A percentile compares a stretch with the other conserved stretches of the same genome.
phyloP scores from a whole-genome alignment of 129 eudicot genomes.

The Heracleum sosnowskyi region DNA sequence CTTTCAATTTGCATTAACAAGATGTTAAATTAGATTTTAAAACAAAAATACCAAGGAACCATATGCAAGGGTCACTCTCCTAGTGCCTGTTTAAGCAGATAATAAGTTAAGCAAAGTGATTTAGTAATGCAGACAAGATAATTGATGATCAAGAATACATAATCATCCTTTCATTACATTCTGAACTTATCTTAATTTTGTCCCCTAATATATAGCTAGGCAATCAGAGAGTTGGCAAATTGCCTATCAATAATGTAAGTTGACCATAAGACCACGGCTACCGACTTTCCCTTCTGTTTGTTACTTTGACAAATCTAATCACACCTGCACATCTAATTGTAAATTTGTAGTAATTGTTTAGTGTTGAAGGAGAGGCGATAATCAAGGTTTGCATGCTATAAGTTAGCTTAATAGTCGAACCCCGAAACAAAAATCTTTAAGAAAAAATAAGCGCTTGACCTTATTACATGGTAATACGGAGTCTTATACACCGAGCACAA shows the following conservation, averaged over 20 bases:
- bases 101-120: conserved; percentile 1
- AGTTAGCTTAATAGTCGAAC: too few relatives aligned
- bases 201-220: background rate
- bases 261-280: background rate
- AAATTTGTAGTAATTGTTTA: background rate
- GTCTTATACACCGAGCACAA: background rate
- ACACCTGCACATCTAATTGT: background rate
- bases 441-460: too few relatives aligned
- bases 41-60: background rate
- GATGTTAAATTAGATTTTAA: background rate
- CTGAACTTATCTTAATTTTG: background rate
- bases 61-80: background rate
- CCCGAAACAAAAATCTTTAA: too few relatives aligned
- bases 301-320: background rate
- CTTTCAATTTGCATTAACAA: background rate
- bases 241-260: background rate
- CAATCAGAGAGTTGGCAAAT: background rate
- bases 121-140: conserved; percentile 3
- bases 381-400: background rate
- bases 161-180: background rate
- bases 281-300: background rate
- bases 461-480: background rate
- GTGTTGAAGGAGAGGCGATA: background rate
- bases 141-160: background rate
- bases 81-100: background rate